Percentiles rank a stretch among this genome's conserved stretches.
phyloP scores from a whole-genome alignment of 2,329 filamentous ascomycete species.

The Rutstroemia sp. region DNA sequence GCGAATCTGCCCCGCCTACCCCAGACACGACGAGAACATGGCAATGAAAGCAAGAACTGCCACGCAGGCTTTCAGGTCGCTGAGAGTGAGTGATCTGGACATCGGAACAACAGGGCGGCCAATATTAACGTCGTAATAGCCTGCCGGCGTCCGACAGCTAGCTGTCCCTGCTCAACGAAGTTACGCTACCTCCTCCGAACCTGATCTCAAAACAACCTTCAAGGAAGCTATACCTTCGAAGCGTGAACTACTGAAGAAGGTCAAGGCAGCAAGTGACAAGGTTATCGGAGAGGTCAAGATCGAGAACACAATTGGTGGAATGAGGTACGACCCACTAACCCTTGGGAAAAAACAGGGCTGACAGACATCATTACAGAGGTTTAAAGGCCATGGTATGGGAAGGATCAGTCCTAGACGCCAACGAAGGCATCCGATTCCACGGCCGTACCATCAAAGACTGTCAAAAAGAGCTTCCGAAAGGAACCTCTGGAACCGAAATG shows the following conservation, averaged over 20 bases:
- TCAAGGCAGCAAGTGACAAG: conserved; percentile 78
- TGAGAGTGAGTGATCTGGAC: conserved; percentile 45
- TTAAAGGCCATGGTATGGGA: conserved; percentile 99
- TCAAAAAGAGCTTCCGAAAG: conserved; percentile 88
- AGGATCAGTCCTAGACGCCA: conserved; percentile 89
- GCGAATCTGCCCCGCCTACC: conserved; percentile 5
- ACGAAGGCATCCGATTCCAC: conserved; percentile 97
- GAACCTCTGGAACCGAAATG: conserved; percentile 89
- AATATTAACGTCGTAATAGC: conserved; percentile 16
- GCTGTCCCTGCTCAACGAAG: conserved; percentile 37
- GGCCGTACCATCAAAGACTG: conserved; percentile 98
- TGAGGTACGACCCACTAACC: conserved; percentile 50
- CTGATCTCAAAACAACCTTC: conserved; percentile 82
- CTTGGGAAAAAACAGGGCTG: conserved; percentile 9
- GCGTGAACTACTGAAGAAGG: conserved; percentile 85
- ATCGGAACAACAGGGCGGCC: not conserved
- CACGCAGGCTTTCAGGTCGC: conserved; percentile 53
- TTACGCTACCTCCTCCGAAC: conserved; percentile 73
- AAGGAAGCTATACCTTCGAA: conserved; percentile 82
- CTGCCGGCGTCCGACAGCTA: conserved; percentile 28
- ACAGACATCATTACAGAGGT: conserved; percentile 43
- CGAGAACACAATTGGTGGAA: conserved; percentile 88
- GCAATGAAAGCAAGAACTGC: conserved; percentile 56
- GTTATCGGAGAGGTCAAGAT: conserved; percentile 89
- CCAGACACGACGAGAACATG: conserved; percentile 38